These are phyloP conservation scores for Neonectria coccinea DNA, from an alignment of 2,329 filamentous ascomycete species.

Conservation along the genomic window DNA sequence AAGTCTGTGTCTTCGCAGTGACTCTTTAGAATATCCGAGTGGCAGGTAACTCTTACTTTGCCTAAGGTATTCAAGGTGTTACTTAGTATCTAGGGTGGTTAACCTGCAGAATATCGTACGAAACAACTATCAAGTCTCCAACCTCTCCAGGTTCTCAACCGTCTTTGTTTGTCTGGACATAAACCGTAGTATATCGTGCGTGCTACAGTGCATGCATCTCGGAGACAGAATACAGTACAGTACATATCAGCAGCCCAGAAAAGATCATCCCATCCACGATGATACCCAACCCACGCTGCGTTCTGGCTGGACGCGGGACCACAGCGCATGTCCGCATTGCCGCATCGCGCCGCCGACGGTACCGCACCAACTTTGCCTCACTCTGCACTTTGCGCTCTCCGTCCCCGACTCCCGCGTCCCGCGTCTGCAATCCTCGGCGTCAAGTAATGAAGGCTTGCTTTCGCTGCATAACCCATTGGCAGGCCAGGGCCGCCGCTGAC, in stretches of 20 bases:
- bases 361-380: constrained; percentile 21
- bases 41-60: neutral
- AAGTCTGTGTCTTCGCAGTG: neutral
- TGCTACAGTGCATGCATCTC: constrained; percentile 5
- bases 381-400: neutral
- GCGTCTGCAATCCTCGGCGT: constrained; percentile 15
- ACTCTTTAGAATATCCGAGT: constrained; percentile 7
- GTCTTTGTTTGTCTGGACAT: neutral
- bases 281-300: constrained; percentile 32
- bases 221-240: neutral
- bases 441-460: constrained; percentile 4
- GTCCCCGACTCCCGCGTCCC: constrained; percentile 1
- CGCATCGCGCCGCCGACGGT: constrained; percentile 21
- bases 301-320: constrained; percentile 13
- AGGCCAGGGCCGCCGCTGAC: constrained; percentile 27
- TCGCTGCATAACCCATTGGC: neutral
- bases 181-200: neutral
- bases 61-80: too few relatives aligned
- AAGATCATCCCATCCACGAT: constrained; percentile 20
- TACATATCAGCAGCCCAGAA: constrained; percentile 8
- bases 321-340: constrained; percentile 20
- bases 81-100: too few relatives aligned
- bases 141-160: constrained; percentile 16
- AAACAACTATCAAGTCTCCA: neutral
- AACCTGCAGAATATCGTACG: neutral